These are phyloP conservation scores for Thermothelomyces thermophilus DNA, from an alignment of 2,329 filamentous ascomycete species.

Conservation along the genomic window DNA sequence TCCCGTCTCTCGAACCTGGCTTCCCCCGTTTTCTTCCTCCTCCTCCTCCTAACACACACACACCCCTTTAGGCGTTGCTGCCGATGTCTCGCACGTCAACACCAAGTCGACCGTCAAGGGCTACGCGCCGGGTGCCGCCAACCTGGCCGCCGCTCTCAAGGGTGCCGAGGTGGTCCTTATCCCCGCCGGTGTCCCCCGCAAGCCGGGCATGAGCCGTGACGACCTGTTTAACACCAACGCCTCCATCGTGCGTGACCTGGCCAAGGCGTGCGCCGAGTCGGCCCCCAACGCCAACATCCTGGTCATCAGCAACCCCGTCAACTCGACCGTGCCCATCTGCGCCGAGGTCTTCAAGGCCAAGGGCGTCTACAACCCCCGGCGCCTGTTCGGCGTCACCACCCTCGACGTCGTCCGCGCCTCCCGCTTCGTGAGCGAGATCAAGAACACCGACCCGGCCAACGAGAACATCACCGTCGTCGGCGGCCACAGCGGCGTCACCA, in stretches of 20 bases:
- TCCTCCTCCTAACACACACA: slow-evolving; percentile 8
- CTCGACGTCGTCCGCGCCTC: slow-evolving; percentile 97
- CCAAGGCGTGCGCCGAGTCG: slow-evolving; percentile 85
- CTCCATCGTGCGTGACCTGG: slow-evolving; percentile 96
- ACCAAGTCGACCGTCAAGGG: slow-evolving; percentile 93
- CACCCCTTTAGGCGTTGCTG: slow-evolving; percentile 70
- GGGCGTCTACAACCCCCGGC: slow-evolving; percentile 98
- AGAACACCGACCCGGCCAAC: slow-evolving; percentile 79
- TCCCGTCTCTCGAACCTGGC: slow-evolving; percentile 7
- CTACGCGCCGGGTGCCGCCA: slow-evolving; percentile 70
- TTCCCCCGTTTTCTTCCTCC: too few species aligned
- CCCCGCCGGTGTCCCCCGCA: slow-evolving; percentile 95
- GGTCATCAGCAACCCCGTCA: slow-evolving; percentile 98
- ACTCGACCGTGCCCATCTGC: slow-evolving; percentile 97
- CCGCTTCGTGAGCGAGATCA: slow-evolving; percentile 94
- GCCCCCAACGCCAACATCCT: slow-evolving; percentile 90
- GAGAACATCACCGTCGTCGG: slow-evolving; percentile 96
- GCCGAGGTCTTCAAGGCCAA: slow-evolving; percentile 93
- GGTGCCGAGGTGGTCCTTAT: slow-evolving; percentile 92
- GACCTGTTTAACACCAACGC: slow-evolving; percentile 99
- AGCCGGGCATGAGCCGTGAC: slow-evolving; percentile 99
- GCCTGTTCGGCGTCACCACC: slow-evolving; percentile 98
- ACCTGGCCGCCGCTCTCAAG: slow-evolving; percentile 73
- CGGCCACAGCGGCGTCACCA: slow-evolving; percentile 96
- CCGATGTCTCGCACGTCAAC: slow-evolving; percentile 98